Evolutionary conservation across 352 stramenopile genomes (phyloP).

Genomic region (Globisporangium splendens): DNA sequence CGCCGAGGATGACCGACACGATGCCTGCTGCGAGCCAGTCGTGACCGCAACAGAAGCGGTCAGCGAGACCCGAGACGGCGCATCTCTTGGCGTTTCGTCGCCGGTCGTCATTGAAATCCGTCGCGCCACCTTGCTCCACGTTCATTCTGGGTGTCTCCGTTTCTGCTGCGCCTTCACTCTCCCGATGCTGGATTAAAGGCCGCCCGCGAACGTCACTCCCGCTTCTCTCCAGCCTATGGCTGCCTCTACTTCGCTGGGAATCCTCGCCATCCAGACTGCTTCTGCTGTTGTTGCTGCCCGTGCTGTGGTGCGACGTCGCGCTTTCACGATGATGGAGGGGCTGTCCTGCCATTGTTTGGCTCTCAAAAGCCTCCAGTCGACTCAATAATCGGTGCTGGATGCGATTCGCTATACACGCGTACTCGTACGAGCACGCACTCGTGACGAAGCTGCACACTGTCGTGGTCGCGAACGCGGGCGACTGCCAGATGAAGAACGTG

Average conservation of each 20-base stretch:
- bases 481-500: slow-evolving; percentile 76
- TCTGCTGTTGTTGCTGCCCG: slow-evolving; percentile 20
- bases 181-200: not conserved
- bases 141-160: not conserved
- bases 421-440: slow-evolving; percentile 70
- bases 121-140: not conserved
- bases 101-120: slow-evolving; percentile 20
- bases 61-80: slow-evolving; percentile 24
- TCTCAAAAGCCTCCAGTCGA: slow-evolving; percentile 26
- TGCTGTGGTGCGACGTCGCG: slow-evolving; percentile 28
- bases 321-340: slow-evolving; percentile 12
- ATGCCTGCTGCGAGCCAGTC: slow-evolving; percentile 42
- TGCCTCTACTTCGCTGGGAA: not conserved
- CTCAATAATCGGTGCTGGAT: slow-evolving; percentile 53
- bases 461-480: slow-evolving; percentile 57
- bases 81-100: slow-evolving; percentile 20
- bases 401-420: slow-evolving; percentile 62
- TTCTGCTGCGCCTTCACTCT: not conserved
- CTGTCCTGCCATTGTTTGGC: not conserved
- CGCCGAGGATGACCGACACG: slow-evolving; percentile 29
- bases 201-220: slow-evolving; percentile 2
- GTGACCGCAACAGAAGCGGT: slow-evolving; percentile 22
- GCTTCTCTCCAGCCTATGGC: slow-evolving; percentile 1
- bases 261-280: slow-evolving; percentile 1
- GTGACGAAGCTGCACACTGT: slow-evolving; percentile 66